Base-by-base conservation (phyloP, 2,329 filamentous ascomycete genomes). In the Keithomyces neogunnii region DNA sequence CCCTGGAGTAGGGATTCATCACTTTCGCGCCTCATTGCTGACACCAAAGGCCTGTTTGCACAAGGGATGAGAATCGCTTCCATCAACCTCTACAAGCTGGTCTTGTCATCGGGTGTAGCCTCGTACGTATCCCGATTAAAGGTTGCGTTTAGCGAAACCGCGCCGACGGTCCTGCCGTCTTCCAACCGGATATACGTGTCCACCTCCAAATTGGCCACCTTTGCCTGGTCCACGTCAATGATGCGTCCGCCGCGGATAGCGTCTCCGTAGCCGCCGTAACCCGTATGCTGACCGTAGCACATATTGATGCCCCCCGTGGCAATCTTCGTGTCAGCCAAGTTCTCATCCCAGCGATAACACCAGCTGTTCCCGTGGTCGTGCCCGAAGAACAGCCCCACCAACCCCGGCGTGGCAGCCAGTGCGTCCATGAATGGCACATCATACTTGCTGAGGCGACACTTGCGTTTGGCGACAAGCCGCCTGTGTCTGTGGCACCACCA, bases 181-280 rank as follows among this genome's bases (percentile, higher is more conserved):
- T 85, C 81, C 32, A 86, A 66, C 2, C 80, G 71, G 36, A 84
- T 77, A 74, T 80, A 85, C 0, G 80, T 84, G 36, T 82, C 72
- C 0, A 80, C 63, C 39, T 72, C 71, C 13, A 66, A 55, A 3
- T 66, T 57, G 4, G 59, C 59, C 13, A 80, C 59, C 32, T 63
- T 64, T 2, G 67, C 61, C 44, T 77, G 67, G 2, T 71, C 65
- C 1, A 85, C 56, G 2, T 71, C 56, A 10, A 85, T 66, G 56
- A 83, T 76, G 1, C 82, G 70, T 3, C 74, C 73, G 1, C 84
- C 85, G 0, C 84, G 75, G 7, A 76, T 74, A 77, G 78, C 85
- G 43, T 72, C 70, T 0, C 83, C 81, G 56, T 88, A 88, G 0
- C 85, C 85, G 0, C 84, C 85, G 51, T 87, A 88, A 0, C 85